Evolutionary conservation across 352 stramenopile species (phyloP), one percentile per base, ranked within the genome.

Genomic region (Globisporangium ultimum): DNA sequence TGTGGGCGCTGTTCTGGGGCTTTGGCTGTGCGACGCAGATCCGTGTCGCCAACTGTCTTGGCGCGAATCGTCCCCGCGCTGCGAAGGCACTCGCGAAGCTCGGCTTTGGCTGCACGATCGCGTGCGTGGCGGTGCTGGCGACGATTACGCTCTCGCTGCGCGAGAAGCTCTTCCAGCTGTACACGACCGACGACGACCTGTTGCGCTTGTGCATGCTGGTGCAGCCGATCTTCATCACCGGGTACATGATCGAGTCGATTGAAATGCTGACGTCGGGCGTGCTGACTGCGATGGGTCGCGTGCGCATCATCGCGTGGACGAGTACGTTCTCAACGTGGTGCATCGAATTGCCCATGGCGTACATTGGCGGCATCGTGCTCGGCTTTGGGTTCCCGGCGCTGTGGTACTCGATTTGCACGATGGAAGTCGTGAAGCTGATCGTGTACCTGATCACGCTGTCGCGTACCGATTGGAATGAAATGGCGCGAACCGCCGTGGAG

Each of bases 1-100:
- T 88, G 0, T 90, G 72, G 78, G 76, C 76, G 15, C 67, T 89
- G 71, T 89, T 91, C 58, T 68, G 61, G 61, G 61, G 61, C 28
- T 68, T 68, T 61, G 61, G 61, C 17, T 42, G 58, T 10, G 52
- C 61, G 6, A 65, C 61, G 18, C 61, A 68, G 38, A 58, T 64
- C 36, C 56, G 58, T 17, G 60, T 66, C 28, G 60, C 60, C 55
- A 68, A 68, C 42, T 68, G 48, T 21, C 61, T 68, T 15, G 61
- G 61, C 28, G 61, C 55, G 22, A 66, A 66, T 46, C 34, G 48
- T 6, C 60, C 53, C 0, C 41, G 48, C 9, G 60, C 53, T 21
- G 60, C 60, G 15, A 56, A 66, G 36, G 48, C 48, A 17, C 48
- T 53, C 48, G 48, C n/a, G 22, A 53, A 53, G 22, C 28, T 53